Evolutionary conservation across 768 basidiomycete species (phyloP).

Genomic region (Pisolithus microcarpus): DNA sequence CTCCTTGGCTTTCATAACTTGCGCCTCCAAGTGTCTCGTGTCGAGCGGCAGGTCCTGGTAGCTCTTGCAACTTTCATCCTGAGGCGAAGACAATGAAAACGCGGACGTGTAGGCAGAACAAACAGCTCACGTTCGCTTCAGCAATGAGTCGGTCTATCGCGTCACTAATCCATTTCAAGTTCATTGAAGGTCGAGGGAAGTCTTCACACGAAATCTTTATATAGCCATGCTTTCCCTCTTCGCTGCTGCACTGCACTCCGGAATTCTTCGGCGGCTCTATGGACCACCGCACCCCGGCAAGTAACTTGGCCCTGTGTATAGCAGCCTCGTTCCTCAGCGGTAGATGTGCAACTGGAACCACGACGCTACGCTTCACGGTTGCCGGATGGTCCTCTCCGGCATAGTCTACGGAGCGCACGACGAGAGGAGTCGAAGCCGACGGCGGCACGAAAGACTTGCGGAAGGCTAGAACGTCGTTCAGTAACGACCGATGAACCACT

Average conservation of each 20-base stretch:
- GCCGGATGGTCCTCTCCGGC: constrained; percentile 72
- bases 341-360: constrained; percentile 67
- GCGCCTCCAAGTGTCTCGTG: constrained; percentile 68
- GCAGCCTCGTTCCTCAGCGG: constrained; percentile 59
- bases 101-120: background rate
- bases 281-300: constrained; percentile 87
- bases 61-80: constrained; percentile 33
- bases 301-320: constrained; percentile 76
- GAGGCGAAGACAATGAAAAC: constrained; percentile 6
- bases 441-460: constrained; percentile 76
- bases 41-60: constrained; percentile 72
- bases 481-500: constrained; percentile 2
- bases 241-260: constrained; percentile 40
- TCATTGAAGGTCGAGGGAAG: constrained; percentile 76
- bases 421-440: constrained; percentile 46
- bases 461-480: constrained; percentile 46
- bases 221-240: constrained; percentile 61
- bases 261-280: constrained; percentile 64
- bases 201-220: constrained; percentile 89
- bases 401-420: constrained; percentile 71
- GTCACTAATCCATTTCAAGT: constrained; percentile 93
- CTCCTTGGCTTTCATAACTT: constrained; percentile 62
- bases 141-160: constrained; percentile 66
- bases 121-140: constrained; percentile 75
- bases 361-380: constrained; percentile 61